These are phyloP conservation scores for Podila clonocystis DNA, from an alignment of 192 early-diverging fungal genomes.

Conservation along the genomic window DNA sequence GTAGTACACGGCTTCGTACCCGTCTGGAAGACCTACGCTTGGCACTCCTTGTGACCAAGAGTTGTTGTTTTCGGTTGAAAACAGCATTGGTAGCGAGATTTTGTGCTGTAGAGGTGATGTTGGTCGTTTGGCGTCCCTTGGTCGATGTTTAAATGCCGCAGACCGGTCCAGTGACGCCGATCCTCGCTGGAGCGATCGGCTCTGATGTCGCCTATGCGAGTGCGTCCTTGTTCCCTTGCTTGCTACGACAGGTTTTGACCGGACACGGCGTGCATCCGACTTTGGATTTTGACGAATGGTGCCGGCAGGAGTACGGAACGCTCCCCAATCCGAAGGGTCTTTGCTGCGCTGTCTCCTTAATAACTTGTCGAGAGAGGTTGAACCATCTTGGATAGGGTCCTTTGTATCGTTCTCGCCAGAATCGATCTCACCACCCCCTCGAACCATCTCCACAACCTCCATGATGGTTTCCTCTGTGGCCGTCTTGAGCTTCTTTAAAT, in stretches of 20 bases:
- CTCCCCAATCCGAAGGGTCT: not conserved
- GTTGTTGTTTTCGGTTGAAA: not conserved
- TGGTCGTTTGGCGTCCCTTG: not conserved
- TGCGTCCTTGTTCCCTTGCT: not conserved
- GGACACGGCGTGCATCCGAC: not conserved
- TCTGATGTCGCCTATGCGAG: not conserved
- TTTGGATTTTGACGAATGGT: not conserved
- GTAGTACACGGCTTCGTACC: conserved; percentile 37
- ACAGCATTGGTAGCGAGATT: not conserved
- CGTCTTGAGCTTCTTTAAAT: not conserved
- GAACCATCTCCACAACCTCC: not conserved
- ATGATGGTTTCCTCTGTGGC: not conserved
- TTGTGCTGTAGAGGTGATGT: not conserved
- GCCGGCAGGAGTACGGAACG: not conserved
- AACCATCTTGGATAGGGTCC: not conserved
- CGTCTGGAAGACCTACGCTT: conserved; percentile 18
- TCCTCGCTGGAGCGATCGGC: not conserved
- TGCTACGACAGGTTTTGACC: not conserved
- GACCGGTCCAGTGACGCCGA: not conserved
- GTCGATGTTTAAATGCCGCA: not conserved
- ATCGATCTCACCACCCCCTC: not conserved
- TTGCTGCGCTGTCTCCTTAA: not conserved
- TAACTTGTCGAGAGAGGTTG: not conserved
- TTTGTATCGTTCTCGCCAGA: not conserved
- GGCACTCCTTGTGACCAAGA: conserved; percentile 38